Conservation (phyloP, 2,329 filamentous ascomycete species). For the Pseudocercospora eumusae region DNA sequence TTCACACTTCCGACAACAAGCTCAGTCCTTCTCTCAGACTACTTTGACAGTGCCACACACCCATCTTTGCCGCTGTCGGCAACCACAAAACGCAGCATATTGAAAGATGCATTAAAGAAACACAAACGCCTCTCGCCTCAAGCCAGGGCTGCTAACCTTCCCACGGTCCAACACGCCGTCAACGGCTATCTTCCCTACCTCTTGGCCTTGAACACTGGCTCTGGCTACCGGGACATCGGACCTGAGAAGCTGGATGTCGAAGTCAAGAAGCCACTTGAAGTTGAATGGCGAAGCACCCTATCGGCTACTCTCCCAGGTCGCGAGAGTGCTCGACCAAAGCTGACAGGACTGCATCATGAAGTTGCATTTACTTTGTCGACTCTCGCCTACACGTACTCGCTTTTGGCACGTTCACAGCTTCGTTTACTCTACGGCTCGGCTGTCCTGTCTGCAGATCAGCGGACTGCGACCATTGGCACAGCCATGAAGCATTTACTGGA, state of each 20-base stretch:
- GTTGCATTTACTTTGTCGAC: conserved; percentile 76
- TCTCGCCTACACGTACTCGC: conserved; percentile 71
- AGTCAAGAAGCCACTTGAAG: conserved; percentile 66
- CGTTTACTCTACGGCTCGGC: conserved; percentile 71
- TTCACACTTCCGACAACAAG: conserved; percentile 90
- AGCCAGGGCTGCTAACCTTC: conserved; percentile 70
- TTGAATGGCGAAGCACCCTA: conserved; percentile 80
- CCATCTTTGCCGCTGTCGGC: conserved; percentile 82
- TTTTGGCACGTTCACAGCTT: conserved; percentile 71
- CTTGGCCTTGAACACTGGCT: conserved; percentile 74
- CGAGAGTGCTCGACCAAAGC: conserved; percentile 65
- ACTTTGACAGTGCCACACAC: conserved; percentile 77
- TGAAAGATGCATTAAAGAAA: conserved; percentile 80
- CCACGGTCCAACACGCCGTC: conserved; percentile 67
- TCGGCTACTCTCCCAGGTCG: conserved; percentile 64
- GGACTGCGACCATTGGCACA: conserved; percentile 67
- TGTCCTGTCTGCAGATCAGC: conserved; percentile 64
- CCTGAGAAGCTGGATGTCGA: conserved; percentile 68
- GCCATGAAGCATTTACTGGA: conserved; percentile 78
- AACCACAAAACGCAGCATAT: conserved; percentile 78
- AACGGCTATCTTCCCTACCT: conserved; percentile 83
- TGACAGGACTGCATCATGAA: conserved; percentile 78
- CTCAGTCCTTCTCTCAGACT: conserved; percentile 76
- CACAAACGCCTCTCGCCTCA: conserved; percentile 80
- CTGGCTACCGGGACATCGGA: conserved; percentile 45